These are phyloP conservation scores for Salvia splendens DNA, from an alignment of 257 asterid genomes.

Conservation along the genomic window DNA sequence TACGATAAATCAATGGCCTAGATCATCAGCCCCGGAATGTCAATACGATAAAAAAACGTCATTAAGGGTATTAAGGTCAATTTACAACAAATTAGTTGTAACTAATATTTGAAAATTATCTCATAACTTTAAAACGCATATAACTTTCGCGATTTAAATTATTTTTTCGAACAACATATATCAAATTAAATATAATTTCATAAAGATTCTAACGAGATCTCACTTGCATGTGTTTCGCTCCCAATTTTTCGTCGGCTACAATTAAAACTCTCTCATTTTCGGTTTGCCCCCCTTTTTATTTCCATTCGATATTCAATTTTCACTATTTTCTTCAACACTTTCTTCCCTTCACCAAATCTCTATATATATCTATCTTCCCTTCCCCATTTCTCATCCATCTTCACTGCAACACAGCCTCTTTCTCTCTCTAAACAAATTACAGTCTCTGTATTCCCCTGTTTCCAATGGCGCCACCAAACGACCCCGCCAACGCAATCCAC, in stretches of 20 bases:
- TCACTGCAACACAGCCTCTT: neutral
- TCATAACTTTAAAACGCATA: too few relatives aligned
- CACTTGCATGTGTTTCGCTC: too few relatives aligned
- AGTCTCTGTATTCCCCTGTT: constrained; percentile 10
- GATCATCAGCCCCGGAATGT: too few relatives aligned
- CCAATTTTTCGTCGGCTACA: constrained; percentile 15
- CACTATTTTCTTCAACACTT: neutral
- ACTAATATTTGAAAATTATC: too few relatives aligned
- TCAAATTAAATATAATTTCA: too few relatives aligned
- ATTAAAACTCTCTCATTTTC: constrained; percentile 8
- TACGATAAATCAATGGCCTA: too few relatives aligned
- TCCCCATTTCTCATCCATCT: constrained; percentile 10
- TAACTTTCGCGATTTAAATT: too few relatives aligned
- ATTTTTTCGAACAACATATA: too few relatives aligned
- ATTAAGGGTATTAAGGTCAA: too few relatives aligned
- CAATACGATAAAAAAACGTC: too few relatives aligned
- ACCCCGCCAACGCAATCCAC: constrained; percentile 33
- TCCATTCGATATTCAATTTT: neutral
- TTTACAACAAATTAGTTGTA: too few relatives aligned
- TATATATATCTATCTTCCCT: constrained; percentile 25
- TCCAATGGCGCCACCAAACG: constrained; percentile 58
- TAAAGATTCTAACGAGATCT: too few relatives aligned
- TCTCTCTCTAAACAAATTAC: constrained; percentile 4
- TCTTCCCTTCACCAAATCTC: constrained; percentile 1
- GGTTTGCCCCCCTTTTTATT: neutral